Percentiles rank a stretch among this genome's conserved stretches.
Conservation (phyloP, 805 yeast species). For the Candida xiaguanensis region DNA sequence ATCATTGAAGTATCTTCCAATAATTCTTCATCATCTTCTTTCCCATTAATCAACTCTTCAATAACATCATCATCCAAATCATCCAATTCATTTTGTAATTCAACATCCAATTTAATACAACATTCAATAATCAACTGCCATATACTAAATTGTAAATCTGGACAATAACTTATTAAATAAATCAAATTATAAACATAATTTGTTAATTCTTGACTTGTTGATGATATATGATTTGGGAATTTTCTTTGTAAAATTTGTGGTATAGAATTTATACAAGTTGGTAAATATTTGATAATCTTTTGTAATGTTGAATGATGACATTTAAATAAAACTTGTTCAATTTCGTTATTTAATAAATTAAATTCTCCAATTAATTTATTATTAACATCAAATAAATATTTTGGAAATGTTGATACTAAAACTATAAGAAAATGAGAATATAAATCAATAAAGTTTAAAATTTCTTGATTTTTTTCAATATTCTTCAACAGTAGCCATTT, state of each 20-base stretch:
- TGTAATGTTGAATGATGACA: slow-evolving; percentile 58
- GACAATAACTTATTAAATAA: slow-evolving; percentile 60
- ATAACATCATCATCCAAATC: slow-evolving; percentile 71
- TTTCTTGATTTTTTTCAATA: slow-evolving; percentile 14
- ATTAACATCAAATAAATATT: slow-evolving; percentile 86
- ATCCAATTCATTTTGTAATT: slow-evolving; percentile 82
- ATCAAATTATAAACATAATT: slow-evolving; percentile 68
- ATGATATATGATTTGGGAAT: slow-evolving; percentile 77
- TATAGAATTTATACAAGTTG: slow-evolving; percentile 71
- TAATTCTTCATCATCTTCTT: slow-evolving; percentile 51
- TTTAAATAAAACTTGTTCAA: slow-evolving; percentile 14
- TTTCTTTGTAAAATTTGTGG: slow-evolving; percentile 52
- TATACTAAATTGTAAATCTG: slow-evolving; percentile 65
- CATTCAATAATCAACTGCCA: slow-evolving; percentile 83
- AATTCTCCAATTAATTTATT: slow-evolving; percentile 65
- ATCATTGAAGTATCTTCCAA: slow-evolving; percentile 22
- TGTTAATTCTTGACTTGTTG: slow-evolving; percentile 48
- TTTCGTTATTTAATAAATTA: slow-evolving; percentile 4
- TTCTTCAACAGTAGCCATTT: slow-evolving; percentile 51
- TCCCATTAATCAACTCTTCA: slow-evolving; percentile 48
- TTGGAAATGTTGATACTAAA: slow-evolving; percentile 80
- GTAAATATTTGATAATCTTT: slow-evolving; percentile 67
- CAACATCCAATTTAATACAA: slow-evolving; percentile 85
- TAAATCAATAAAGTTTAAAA: slow-evolving; percentile 37
- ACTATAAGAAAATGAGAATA: slow-evolving; percentile 74